A percentile compares a stretch with the other conserved stretches of the same genome.
Evolutionary conservation across 176 grass and related monocot species (phyloP).

Genomic region (Cenchrus fungigraminus): DNA sequence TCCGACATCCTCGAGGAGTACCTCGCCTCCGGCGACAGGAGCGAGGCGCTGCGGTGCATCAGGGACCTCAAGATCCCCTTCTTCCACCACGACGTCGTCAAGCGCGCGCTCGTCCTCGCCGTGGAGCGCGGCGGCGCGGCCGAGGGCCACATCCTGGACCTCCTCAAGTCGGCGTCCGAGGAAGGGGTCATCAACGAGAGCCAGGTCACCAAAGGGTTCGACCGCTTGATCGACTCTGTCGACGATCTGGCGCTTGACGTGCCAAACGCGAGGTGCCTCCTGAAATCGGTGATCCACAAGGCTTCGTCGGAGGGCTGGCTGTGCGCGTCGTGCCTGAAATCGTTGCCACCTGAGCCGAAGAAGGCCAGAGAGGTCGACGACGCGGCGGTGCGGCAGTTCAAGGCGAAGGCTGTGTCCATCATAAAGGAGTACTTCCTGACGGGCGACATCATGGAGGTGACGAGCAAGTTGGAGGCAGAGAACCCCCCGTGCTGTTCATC

Average conservation of each 20-base stretch:
- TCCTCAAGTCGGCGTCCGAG: slow-evolving; percentile 65
- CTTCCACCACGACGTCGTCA: slow-evolving; percentile 86
- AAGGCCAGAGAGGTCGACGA: slow-evolving; percentile 47
- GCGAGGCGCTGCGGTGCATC: slow-evolving; percentile 65
- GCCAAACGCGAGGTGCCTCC: slow-evolving; percentile 58
- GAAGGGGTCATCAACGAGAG: slow-evolving; percentile 71
- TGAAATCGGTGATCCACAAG: slow-evolving; percentile 51
- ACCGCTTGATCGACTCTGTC: slow-evolving; percentile 55
- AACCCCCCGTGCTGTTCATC: slow-evolving; percentile 41
- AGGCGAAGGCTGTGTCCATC: slow-evolving; percentile 29
- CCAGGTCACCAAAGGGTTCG: slow-evolving; percentile 69
- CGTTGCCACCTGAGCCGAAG: slow-evolving; percentile 37
- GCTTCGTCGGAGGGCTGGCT: slow-evolving; percentile 71
- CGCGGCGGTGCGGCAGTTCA: slow-evolving; percentile 41
- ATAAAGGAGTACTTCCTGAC: slow-evolving; percentile 69
- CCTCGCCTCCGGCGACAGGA: slow-evolving; percentile 48
- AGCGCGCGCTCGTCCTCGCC: slow-evolving; percentile 65
- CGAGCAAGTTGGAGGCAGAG: slow-evolving; percentile 45
- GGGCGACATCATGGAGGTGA: slow-evolving; percentile 49
- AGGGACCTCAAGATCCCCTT: slow-evolving; percentile 77
- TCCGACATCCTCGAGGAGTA: slow-evolving; percentile 71
- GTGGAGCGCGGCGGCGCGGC: slow-evolving; percentile 60
- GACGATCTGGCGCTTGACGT: slow-evolving; percentile 81
- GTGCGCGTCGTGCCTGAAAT: slow-evolving; percentile 54
- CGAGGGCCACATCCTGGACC: slow-evolving; percentile 48